Base-by-base conservation (phyloP, 2,329 filamentous ascomycete genomes). In the Phialophora expanda region DNA sequence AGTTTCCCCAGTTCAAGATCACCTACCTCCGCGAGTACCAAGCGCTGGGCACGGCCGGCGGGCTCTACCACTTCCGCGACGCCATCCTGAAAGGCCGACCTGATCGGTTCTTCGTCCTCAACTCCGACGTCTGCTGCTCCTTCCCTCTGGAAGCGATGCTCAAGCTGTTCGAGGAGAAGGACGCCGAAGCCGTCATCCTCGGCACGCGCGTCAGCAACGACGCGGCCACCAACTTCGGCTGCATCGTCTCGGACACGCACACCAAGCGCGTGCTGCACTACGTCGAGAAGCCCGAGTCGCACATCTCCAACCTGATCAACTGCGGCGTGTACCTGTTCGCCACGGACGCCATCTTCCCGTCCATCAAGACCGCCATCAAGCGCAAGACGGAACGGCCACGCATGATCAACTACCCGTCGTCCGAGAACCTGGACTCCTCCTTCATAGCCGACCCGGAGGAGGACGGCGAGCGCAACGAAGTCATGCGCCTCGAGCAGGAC, bases 241-340 rank as follows among this genome's bases (percentile, higher is more conserved):
- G 95, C 85, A 96, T 98, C 75, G 95, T 98, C 64, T 95, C 91
- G 63, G 95, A 99, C 79, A 83, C 90, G 51, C 92, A 97, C 81
- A 96, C 91, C 70, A 93, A 94, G 78, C 92, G 94, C 72, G 95
- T 99, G 54, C 89, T 98, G 67, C 95, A 99, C 83, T 98, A 99
- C 81, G 95, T 99, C 78, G 95, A 98, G 86, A 98, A 98, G 84
- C 95, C 95, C 71, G 94, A 99, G 80, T 93, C 91, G 63, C 91
- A 96, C 80, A 97, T 99, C 80, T 96, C 91, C 76, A 97, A 97
- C 83, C 85, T 99, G 72, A 99, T 99, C 86, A 99, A 98, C 85
- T 98, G 95, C 80, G 95, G 95, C 74, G 93, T 99, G 75, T 99
- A 98, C 83, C 91, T 98, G 74, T 99, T 99, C 81, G 87, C 91